These are phyloP conservation scores for Aspergillus bertholletiae DNA, from an alignment of 495 filamentous ascomycete species.

Conservation along the genomic window DNA sequence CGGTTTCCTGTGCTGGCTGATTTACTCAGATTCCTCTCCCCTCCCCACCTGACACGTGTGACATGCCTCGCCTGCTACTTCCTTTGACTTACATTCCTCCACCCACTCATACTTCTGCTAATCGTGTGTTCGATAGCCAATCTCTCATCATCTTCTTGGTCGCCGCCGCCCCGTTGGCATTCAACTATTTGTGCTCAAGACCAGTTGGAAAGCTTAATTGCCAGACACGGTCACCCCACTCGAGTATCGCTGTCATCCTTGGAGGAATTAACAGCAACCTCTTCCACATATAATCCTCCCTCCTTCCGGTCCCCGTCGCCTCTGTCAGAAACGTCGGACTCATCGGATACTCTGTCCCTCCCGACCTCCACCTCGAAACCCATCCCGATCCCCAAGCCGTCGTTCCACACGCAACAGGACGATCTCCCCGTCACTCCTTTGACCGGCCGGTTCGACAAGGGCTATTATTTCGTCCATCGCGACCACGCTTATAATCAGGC, in stretches of 20 bases:
- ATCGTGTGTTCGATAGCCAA: conserved; percentile 56
- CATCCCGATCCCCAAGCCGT: conserved; percentile 38
- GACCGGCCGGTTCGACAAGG: conserved; percentile 40
- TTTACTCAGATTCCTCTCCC: background rate
- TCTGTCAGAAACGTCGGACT: conserved; percentile 15
- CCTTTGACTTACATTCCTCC: conserved; percentile 10
- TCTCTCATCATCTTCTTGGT: conserved; percentile 46
- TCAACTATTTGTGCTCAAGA: conserved; percentile 72
- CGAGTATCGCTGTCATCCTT: conserved; percentile 68
- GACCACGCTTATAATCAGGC: conserved; percentile 23
- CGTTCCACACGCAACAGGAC: conserved; percentile 24
- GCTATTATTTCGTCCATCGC: conserved; percentile 36
- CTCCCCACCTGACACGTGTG: conserved; percentile 30
- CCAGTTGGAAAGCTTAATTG: conserved; percentile 65
- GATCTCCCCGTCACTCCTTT: conserved; percentile 43
- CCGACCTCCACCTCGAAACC: conserved; percentile 33
- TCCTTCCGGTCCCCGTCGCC: conserved; percentile 23
- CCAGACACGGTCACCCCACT: conserved; percentile 44
- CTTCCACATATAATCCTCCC: conserved; percentile 54
- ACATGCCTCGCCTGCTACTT: conserved; percentile 35
- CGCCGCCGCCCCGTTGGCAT: conserved; percentile 26
- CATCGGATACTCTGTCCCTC: conserved; percentile 25
- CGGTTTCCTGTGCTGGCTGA: conserved; percentile 3
- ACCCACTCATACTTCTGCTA: conserved; percentile 48
- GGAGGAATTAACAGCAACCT: conserved; percentile 70